Evolutionary conservation across 441 rosid genomes (phyloP), one percentile per base, ranked within the genome.

Genomic region (Gossypium lobatum): DNA sequence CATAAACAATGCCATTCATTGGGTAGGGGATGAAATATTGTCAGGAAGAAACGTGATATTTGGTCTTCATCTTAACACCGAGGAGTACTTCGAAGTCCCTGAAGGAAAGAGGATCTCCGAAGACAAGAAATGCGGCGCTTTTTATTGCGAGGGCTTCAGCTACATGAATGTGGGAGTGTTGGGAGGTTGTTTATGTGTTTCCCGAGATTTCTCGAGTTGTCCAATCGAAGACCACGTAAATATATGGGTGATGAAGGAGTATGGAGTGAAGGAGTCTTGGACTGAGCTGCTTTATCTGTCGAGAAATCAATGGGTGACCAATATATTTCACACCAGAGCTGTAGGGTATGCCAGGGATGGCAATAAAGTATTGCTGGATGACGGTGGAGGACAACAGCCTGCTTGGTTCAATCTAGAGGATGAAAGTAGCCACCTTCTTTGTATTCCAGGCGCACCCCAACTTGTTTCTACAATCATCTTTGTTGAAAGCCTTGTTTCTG

Each of bases 391-490:
- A 50, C 21, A 2, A n/a, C 57, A 23, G 58, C 60, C 72, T 7
- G 59, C 58, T 68, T 68, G 72, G 72, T 68, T 26, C 72, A 68
- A 50, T 8, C 42, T 68, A 8, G 59, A n/a, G 42, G 34, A 48
- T 50, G 39, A 48, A 48, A 48, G 58, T 48, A 57, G 71, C 23
- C 42, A 68, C 2, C 0, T 1, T 68, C 59, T 68, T 0, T 1
- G 39, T 26, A 26, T 68, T 25, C 23, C n/a, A 26, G 45, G 45
- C 6, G 45, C 59, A 50, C 45, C 72, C 8, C 8, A 16, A 26
- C n/a, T 11, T 3, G 2, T 50, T 68, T 50, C 72, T 0, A 16
- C 60, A 0, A 50, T 50, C n/a, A 68, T 68, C 9, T 67, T 48
- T n/a, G 72, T 68, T 13, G 71, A 67, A 67, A 48, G 42, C 21